Base-by-base conservation (phyloP, 2,329 filamentous ascomycete species). In the Amauroascus niger region DNA sequence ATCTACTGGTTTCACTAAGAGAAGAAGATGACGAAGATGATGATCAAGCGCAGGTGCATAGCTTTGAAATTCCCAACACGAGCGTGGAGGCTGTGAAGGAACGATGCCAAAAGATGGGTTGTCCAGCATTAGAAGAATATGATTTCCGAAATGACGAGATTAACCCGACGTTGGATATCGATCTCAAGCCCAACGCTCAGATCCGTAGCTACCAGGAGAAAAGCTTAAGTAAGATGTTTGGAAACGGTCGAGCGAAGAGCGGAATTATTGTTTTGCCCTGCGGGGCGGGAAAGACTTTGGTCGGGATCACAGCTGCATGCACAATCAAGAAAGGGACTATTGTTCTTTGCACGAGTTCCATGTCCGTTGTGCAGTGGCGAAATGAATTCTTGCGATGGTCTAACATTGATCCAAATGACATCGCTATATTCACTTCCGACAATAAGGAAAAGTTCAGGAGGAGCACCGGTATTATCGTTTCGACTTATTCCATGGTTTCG, bases 401-500 rank as follows among this genome's bases (percentile, higher is more conserved):
- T n/a, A 97, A 97, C 65, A 95, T 95, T 57, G 86, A 90, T 62
- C 88, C 90, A 0, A 85, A 91, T 60, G 89, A 96, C 64, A 90
- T 98, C 64, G 88, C 90, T 28, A 83, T 95, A 52, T 98, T 98
- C 69, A 96, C 93, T 0, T 91, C 90, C 0, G 89, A 95, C 61
- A 88, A 88, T 67, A 98, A 98, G 71, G 83, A 84, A 54, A 77
- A 78, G 50, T 95, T 98, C 63, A 83, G 84, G 1, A 82, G 90
- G 48, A 91, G 88, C 65, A 95, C 93, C 1, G 93, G 93, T 65
- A 90, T 98, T 60, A 94, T 98, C 60, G 89, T 98, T 50, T 95
- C 90, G 9, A 98, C 93, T 1, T 98, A 98, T 69, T 93, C 88
- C 55, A 98, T 98, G 93, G 89, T 98, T n/a, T 95, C 88, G 7